Base-by-base conservation (phyloP, 2,329 filamentous ascomycete species). In the Nothophaeocryptopus gaeumannii region DNA sequence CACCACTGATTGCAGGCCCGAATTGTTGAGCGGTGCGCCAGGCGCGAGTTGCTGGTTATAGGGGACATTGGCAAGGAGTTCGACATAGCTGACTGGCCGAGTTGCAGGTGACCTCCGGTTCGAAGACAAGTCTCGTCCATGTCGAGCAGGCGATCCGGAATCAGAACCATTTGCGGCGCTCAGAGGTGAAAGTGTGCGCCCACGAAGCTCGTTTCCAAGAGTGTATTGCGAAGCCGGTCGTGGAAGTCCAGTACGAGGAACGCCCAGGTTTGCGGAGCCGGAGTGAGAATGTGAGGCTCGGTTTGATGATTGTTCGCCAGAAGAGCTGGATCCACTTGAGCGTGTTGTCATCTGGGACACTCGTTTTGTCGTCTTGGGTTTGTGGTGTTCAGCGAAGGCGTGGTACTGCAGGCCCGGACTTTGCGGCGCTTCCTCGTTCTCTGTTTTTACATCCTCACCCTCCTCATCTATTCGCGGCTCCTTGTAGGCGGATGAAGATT, bases 1-100 rank as follows among this genome's bases (percentile, higher is more conserved):
- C 16, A 99, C 84, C 12, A 82, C 84, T 48, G 79, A 83, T 53
- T 89, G 85, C 41, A 99, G 74, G 55, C 86, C 80, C 9, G 86
- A 83, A 66, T 97, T 96, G 69, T 95, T 88, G 52, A 95, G 78
- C 26, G 81, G 75, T 33, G 76, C 71, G 5, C 75, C 74, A 65
- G 73, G 88, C 63, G 72, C 89, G 69, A 72, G 82, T 50, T 88
- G 88, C 68, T 95, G 90, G 16, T 88, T 88, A 67, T 95, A 95
- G 0, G 88, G 88, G 2, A 82, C 72, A 55, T 80, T 65, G 52
- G 74, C 84, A 29, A 85, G 72, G 34, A 84, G 70, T 61, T 85
- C 81, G 29, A 85, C 70, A 59, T 83, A 83, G 5, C 82, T 84
- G 7, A 76, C 65, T 0, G 82, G 80, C 41, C 82, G 72, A 45